Evolutionary conservation across 441 rosid genomes (phyloP).

Genomic region (Erodium moschatum): DNA sequence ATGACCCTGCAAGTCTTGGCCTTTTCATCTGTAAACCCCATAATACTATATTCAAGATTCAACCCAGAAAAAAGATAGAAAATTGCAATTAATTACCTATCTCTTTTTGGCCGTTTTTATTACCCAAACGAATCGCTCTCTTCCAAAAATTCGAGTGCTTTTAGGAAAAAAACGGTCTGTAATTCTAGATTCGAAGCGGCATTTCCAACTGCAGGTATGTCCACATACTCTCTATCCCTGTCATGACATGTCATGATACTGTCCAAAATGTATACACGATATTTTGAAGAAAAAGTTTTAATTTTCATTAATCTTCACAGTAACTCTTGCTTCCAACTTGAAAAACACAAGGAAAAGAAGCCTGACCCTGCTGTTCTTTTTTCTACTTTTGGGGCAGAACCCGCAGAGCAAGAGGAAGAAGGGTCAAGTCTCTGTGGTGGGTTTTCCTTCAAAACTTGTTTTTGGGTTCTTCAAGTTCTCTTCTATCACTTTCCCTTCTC

Average conservation of each 20-base stretch:
- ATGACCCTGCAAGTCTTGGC: neutral
- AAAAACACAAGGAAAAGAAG: neutral
- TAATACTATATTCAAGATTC: neutral
- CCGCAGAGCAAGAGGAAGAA: neutral
- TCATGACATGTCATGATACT: neutral
- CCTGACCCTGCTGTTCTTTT: neutral
- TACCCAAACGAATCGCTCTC: neutral
- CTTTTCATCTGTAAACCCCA: neutral
- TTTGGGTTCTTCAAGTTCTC: neutral
- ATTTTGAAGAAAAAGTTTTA: no score
- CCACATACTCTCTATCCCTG: neutral
- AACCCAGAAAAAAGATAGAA: no score
- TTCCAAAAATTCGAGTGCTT: neutral
- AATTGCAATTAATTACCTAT: neutral
- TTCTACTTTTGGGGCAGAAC: neutral
- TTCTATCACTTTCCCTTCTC: neutral
- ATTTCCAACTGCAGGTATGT: neutral
- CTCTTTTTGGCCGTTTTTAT: neutral
- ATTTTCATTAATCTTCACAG: neutral
- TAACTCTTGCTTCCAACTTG: neutral
- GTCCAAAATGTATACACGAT: neutral
- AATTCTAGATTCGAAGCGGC: neutral
- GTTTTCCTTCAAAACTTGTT: constrained; percentile 1
- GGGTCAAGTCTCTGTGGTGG: neutral
- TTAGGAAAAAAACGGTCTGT: neutral